phyloP scores from a whole-genome alignment of 345 rosid genomes.

The Mercurialis annua region DNA sequence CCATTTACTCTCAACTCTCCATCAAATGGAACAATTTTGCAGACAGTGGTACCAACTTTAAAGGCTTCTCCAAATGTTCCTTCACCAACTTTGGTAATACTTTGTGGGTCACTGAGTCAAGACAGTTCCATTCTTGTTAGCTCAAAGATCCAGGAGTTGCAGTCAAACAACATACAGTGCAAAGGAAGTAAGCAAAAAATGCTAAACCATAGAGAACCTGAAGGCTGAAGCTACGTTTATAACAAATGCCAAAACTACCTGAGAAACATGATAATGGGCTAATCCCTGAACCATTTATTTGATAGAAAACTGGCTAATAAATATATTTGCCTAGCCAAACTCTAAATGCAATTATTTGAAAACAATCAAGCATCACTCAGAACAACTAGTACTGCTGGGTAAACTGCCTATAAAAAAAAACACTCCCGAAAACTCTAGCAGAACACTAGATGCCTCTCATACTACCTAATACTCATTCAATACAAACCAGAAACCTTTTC shows the following conservation, averaged over 20 bases:
- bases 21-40: slow-evolving; percentile 95
- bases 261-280: not conserved
- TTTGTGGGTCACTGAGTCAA: slow-evolving; percentile 57
- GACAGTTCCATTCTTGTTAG: slow-evolving; percentile 24
- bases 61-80: slow-evolving; percentile 98
- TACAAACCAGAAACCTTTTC: no score
- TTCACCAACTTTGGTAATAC: slow-evolving; percentile 83
- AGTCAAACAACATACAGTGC: slow-evolving; percentile 1
- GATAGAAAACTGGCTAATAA: not conserved
- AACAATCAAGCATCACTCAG: not conserved
- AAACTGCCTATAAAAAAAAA: not conserved
- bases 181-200: slow-evolving; percentile 10
- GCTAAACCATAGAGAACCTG: not conserved
- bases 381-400: no score
- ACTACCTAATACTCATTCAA: no score
- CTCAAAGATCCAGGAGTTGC: slow-evolving; percentile 8
- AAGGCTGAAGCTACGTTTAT: not conserved
- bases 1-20: slow-evolving; percentile 87
- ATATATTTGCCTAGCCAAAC: not conserved
- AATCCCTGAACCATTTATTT: not conserved
- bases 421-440: not conserved
- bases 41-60: slow-evolving; percentile 68
- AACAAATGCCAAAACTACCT: not conserved
- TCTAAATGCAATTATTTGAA: not conserved
- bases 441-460: not conserved